A percentile compares a stretch with the other conserved stretches of the same genome.
phyloP scores from a whole-genome alignment of 352 stramenopile genomes.

The Phytophthora megakarya region DNA sequence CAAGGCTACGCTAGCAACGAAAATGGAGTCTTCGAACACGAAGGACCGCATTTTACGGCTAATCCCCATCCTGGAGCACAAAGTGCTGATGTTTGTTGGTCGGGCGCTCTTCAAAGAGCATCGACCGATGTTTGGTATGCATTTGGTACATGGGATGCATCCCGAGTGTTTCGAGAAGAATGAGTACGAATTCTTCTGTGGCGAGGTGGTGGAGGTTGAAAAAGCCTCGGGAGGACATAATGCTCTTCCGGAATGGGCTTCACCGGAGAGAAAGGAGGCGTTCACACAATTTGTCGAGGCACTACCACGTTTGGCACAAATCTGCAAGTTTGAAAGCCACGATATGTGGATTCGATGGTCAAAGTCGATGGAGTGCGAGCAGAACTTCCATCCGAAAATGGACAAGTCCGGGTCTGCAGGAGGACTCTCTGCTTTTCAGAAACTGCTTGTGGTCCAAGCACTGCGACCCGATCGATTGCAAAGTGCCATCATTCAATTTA shows the following conservation, averaged over 20 bases:
- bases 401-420: slow-evolving; percentile 54
- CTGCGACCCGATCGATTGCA: slow-evolving; percentile 91
- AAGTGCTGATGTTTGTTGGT: slow-evolving; percentile 92
- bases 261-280: slow-evolving; percentile 84
- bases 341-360: slow-evolving; percentile 92
- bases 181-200: slow-evolving; percentile 94
- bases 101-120: slow-evolving; percentile 94
- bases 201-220: slow-evolving; percentile 64
- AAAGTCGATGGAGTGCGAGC: slow-evolving; percentile 89
- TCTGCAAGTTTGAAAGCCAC: slow-evolving; percentile 84
- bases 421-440: slow-evolving; percentile 90
- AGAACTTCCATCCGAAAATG: slow-evolving; percentile 90
- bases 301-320: slow-evolving; percentile 63
- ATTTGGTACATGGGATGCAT: slow-evolving; percentile 94
- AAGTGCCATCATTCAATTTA: slow-evolving; percentile 91
- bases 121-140: slow-evolving; percentile 93
- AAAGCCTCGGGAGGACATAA: slow-evolving; percentile 22
- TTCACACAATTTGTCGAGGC: slow-evolving; percentile 82
- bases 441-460: slow-evolving; percentile 92
- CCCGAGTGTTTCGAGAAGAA: slow-evolving; percentile 91
- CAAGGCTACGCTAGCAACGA: slow-evolving; percentile 73
- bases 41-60: slow-evolving; percentile 85
- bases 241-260: slow-evolving; percentile 75
- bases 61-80: slow-evolving; percentile 87
- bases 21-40: slow-evolving; percentile 77